Base-by-base conservation (phyloP, 306 rosid genomes). In the barrel medic (Medicago truncatula) region DNA sequence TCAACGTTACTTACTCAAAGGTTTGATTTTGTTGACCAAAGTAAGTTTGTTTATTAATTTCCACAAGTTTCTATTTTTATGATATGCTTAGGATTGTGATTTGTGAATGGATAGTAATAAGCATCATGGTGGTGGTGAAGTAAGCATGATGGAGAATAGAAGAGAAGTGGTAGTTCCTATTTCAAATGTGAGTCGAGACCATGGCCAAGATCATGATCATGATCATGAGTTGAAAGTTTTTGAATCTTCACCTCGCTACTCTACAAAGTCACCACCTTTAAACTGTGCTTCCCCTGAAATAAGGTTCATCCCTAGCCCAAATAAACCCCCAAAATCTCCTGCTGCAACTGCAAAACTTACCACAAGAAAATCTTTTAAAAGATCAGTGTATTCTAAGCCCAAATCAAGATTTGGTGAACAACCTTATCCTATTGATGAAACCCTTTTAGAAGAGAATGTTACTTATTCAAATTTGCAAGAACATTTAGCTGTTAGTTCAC, bases 391-490 rank as follows among this genome's bases (percentile, higher is more conserved):
- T 76, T 86, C 92, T 12, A 89, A 83, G 70, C 90, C 98, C 68
- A 95, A 92, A 85, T 90, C 98, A 65, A 86, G 98, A 58, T 92
- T 92, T 74, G 92, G 88, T 61, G 98, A 95, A 82, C 89, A 83
- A 15, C 76, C 93, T 20, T 83, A 34, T 41, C 63, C 64, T 8
- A 41, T 78, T 39, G 91, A 87, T 74, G 73, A 81, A 16, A 44
- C 81, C 3, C 11, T 69, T 61, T 65, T 79, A 52, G 96, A 91
- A 49, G 97, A 90, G 75, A 83, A 54, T 75, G 59, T 2, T 2
- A 46, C 1, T 47, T 34, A 34, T 34, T 64, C 31, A 67, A 71
- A 79, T 15, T 82, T 76, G 40, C 82, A 63, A 67, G 94, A 87
- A 53, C 83, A 84, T 17, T 28, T 63, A n/a, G 78, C 64, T 53